Base-by-base conservation (phyloP, 805 yeast species). In the Brettanomyces naardenensis region DNA sequence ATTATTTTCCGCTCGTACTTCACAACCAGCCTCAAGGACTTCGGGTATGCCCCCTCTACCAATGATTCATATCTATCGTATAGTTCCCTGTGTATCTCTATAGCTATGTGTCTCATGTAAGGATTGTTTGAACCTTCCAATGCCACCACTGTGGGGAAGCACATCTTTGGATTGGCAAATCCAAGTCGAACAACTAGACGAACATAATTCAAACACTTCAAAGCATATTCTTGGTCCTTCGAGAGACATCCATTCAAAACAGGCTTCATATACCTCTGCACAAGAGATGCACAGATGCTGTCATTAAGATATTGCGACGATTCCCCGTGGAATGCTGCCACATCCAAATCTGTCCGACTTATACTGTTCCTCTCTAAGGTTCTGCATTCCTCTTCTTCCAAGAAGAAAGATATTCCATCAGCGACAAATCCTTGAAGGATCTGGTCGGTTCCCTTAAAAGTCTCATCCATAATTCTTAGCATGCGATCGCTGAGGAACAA, bases 241-340 rank as follows among this genome's bases (percentile, higher is more conserved):
- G 73, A 70, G 0, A 76, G 44, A 38, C 86, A 74, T 14, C 75
- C 53, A 3, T 61, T 56, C 19, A 83, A 57, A 4, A 81, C 66
- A 3, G 59, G 44, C 3, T 54, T 54, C 36, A 79, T 54, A 48
- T 78, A 84, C 27, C 86, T 59, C 38, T 84, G 86, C 4, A 77
- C 79, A 9, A 87, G 48, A 0, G 83, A 79, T 1, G 90, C 73
- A 52, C 92, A 80, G 0, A 85, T 75, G 11, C 88, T 83, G 51
- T 84, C 92, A 48, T 66, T 71, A 19, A 69, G 60, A 35, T 72
- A 67, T 1, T 68, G 58, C 27, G 64, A 57, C 1, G 75, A 62
- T 28, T 64, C 62, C 0, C 84, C 86, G 47, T 75, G 76, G 46
- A 80, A 72, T 1, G 69, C 71, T 5, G 64, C 67, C 11, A 67